phyloP scores from a whole-genome alignment of 1,284 basidiomycete species.

The Austroboletus novae-zelandiae region DNA sequence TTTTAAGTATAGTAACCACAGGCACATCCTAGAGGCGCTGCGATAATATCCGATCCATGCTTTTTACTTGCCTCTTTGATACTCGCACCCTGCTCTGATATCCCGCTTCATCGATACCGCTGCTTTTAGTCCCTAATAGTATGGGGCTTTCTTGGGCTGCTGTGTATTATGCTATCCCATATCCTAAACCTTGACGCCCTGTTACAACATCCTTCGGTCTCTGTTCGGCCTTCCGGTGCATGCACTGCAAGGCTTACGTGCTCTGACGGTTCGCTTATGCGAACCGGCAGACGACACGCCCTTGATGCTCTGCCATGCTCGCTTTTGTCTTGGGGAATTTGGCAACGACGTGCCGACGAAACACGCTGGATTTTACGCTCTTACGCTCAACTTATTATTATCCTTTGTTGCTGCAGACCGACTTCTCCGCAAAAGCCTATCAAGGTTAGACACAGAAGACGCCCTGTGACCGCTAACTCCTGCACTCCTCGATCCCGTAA shows the following conservation, averaged over 20 bases:
- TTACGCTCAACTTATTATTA: constrained; percentile 18
- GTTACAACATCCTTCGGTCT: constrained; percentile 8
- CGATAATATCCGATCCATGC: constrained; percentile 34
- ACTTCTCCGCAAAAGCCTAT: constrained; percentile 34
- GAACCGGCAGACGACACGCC: no score
- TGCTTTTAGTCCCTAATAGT: constrained; percentile 19
- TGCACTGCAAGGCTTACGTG: constrained; percentile 14
- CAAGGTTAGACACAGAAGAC: constrained; percentile 22
- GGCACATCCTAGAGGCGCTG: constrained; percentile 26
- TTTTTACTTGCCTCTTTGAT: constrained; percentile 20
- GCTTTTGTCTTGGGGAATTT: neutral
- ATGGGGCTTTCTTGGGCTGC: constrained; percentile 11
- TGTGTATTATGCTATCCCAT: constrained; percentile 5
- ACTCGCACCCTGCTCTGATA: constrained; percentile 8
- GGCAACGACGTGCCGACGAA: neutral
- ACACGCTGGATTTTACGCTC: neutral
- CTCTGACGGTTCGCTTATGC: constrained; percentile 3
- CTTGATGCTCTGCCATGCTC: neutral
- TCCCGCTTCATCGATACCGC: constrained; percentile 24
- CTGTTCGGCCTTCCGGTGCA: constrained; percentile 7
- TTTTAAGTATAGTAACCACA: constrained; percentile 26
- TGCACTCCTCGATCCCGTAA: constrained; percentile 30
- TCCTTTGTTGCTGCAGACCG: constrained; percentile 10
- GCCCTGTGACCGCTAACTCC: constrained; percentile 28
- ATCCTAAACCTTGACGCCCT: constrained; percentile 14